Evolutionary conservation across 2,329 filamentous ascomycete genomes (phyloP).

Genomic region (Didymella sp.): DNA sequence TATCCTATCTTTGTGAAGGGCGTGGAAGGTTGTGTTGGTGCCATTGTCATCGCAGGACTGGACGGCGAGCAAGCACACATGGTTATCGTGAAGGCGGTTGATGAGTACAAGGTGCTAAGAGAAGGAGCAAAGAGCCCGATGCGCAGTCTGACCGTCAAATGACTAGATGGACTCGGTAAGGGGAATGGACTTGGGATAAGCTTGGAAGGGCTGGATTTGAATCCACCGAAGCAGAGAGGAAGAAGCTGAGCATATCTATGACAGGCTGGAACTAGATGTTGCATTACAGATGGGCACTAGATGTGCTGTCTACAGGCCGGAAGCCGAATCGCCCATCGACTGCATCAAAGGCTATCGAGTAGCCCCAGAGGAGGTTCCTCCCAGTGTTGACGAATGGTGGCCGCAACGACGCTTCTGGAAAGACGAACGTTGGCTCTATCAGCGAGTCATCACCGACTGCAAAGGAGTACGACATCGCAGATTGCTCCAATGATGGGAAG

Average conservation of each 20-base stretch:
- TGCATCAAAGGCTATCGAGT: slow-evolving; percentile 47
- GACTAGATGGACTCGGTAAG: slow-evolving; percentile 32
- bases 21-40: slow-evolving; percentile 77
- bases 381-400: slow-evolving; percentile 46
- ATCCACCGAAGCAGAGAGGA: background rate
- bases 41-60: slow-evolving; percentile 77
- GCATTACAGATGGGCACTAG: slow-evolving; percentile 27
- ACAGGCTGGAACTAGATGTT: slow-evolving; percentile 8
- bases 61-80: slow-evolving; percentile 80
- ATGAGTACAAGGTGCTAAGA: slow-evolving; percentile 56
- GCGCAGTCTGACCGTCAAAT: slow-evolving; percentile 45
- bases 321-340: slow-evolving; percentile 43
- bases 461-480: slow-evolving; percentile 35
- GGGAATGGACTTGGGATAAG: slow-evolving; percentile 20
- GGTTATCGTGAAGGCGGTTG: slow-evolving; percentile 73
- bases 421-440: slow-evolving; percentile 40
- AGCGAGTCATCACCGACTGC: slow-evolving; percentile 33
- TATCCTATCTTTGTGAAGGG: slow-evolving; percentile 75
- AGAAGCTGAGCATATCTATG: background rate
- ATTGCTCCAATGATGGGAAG: slow-evolving; percentile 29
- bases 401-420: slow-evolving; percentile 31
- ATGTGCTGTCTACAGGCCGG: slow-evolving; percentile 25
- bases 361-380: slow-evolving; percentile 42
- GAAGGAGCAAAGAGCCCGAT: slow-evolving; percentile 46
- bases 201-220: slow-evolving; percentile 4